Evolutionary conservation across 331 rosid genomes (phyloP).

Genomic region (Malus hybrid): DNA sequence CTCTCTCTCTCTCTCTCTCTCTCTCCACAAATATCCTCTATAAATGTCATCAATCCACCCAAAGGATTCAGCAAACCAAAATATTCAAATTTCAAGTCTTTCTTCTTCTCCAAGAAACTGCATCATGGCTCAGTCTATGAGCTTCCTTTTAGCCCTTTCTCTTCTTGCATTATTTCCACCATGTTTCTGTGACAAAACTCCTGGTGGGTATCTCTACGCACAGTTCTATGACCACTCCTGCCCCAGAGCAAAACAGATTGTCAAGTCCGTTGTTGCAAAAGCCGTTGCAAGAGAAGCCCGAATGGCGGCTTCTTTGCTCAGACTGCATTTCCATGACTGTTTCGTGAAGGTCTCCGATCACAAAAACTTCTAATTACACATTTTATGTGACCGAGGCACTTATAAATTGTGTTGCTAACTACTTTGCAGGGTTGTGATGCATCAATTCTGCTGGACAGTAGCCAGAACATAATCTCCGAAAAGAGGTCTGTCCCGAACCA

Average conservation of each 20-base stretch:
- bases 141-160: slow-evolving; percentile 39
- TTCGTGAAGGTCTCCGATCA: slow-evolving; percentile 56
- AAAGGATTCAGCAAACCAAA: slow-evolving; percentile 21
- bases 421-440: slow-evolving; percentile 76
- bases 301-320: slow-evolving; percentile 72
- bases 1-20: background rate
- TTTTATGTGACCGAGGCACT: background rate
- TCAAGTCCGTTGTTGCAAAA: slow-evolving; percentile 48
- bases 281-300: slow-evolving; percentile 66
- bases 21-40: slow-evolving; percentile 18
- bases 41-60: slow-evolving; percentile 24
- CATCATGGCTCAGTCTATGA: slow-evolving; percentile 29
- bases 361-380: background rate
- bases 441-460: slow-evolving; percentile 63
- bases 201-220: slow-evolving; percentile 55
- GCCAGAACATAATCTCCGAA: slow-evolving; percentile 52
- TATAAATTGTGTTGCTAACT: background rate
- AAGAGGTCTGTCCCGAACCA: slow-evolving; percentile 60
- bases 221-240: slow-evolving; percentile 73
- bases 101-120: slow-evolving; percentile 8
- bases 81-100: background rate
- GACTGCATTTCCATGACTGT: slow-evolving; percentile 84
- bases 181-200: slow-evolving; percentile 26
- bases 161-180: slow-evolving; percentile 52
- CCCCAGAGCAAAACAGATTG: slow-evolving; percentile 58